phyloP scores from a whole-genome alignment of 805 yeast species.

The Candida orba region DNA sequence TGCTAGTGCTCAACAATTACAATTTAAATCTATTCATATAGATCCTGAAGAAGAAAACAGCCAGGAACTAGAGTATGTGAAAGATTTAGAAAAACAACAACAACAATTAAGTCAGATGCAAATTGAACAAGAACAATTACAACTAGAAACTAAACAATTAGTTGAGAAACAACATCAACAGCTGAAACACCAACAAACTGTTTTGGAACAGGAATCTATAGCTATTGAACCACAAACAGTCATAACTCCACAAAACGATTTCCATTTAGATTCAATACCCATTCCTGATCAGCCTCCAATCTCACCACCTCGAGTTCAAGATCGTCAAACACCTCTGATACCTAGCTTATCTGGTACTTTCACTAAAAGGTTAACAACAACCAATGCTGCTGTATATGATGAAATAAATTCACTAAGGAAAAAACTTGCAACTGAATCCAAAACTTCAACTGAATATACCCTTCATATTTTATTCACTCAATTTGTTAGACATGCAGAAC shows the following conservation, averaged over 20 bases:
- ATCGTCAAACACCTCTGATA: not conserved
- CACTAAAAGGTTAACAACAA: conserved; percentile 12
- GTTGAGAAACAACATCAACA: not conserved
- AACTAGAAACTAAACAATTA: no score
- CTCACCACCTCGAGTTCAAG: not conserved
- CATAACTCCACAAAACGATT: not conserved
- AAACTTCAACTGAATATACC: conserved; percentile 83
- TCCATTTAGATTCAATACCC: not conserved
- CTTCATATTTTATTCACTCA: conserved; percentile 91
- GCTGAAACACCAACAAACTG: not conserved
- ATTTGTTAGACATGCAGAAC: conserved; percentile 89
- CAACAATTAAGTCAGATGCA: not conserved
- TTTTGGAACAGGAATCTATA: not conserved
- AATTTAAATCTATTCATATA: no score
- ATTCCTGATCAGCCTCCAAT: not conserved
- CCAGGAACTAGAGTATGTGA: no score
- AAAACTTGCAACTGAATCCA: conserved; percentile 44
- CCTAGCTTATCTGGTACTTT: not conserved
- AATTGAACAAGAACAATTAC: not conserved
- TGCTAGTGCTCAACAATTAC: no score
- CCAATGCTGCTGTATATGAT: conserved; percentile 16
- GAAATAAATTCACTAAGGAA: conserved; percentile 27
- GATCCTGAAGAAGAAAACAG: no score
- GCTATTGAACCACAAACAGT: not conserved
- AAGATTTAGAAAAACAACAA: not conserved